Evolutionary conservation across 805 yeast genomes (phyloP).

Genomic region (Kluyveromyces lactis): DNA sequence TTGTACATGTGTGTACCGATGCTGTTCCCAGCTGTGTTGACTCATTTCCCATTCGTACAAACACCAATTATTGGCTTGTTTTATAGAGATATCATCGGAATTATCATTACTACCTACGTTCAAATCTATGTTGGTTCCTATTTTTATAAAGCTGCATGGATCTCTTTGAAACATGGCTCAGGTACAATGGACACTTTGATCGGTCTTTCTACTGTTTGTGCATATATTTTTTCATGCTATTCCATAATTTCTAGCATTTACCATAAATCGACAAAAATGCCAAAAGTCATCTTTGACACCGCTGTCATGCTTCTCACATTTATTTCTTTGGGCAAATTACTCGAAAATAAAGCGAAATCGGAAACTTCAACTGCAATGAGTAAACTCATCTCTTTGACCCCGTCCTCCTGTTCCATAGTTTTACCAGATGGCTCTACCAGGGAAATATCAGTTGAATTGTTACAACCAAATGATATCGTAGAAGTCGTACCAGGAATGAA

Average conservation of each 20-base stretch:
- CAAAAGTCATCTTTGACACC: slow-evolving; percentile 77
- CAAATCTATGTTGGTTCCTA: slow-evolving; percentile 56
- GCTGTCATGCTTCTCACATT: slow-evolving; percentile 76
- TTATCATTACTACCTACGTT: slow-evolving; percentile 55
- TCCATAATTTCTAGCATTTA: slow-evolving; percentile 47
- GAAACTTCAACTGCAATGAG: slow-evolving; percentile 87
- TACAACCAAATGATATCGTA: slow-evolving; percentile 72
- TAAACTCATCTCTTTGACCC: slow-evolving; percentile 69
- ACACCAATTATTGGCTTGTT: slow-evolving; percentile 18
- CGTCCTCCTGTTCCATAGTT: slow-evolving; percentile 63
- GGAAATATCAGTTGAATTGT: slow-evolving; percentile 59
- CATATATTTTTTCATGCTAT: slow-evolving; percentile 64
- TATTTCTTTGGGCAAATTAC: slow-evolving; percentile 82
- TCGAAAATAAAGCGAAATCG: slow-evolving; percentile 89
- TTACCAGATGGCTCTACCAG: slow-evolving; percentile 28
- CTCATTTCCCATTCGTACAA: slow-evolving; percentile 27
- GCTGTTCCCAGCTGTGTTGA: slow-evolving; percentile 24
- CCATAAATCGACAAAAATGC: slow-evolving; percentile 32
- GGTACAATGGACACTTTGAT: slow-evolving; percentile 92
- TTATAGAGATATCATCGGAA: slow-evolving; percentile 44
- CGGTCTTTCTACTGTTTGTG: slow-evolving; percentile 69
- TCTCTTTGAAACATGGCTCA: slow-evolving; percentile 59
- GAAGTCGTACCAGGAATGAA: slow-evolving; percentile 78
- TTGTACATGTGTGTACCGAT: slow-evolving; percentile 42
- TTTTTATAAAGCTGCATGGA: slow-evolving; percentile 58